phyloP scores from a whole-genome alignment of 1,284 basidiomycete species.

The Cryptococcus jaspeensis region DNA sequence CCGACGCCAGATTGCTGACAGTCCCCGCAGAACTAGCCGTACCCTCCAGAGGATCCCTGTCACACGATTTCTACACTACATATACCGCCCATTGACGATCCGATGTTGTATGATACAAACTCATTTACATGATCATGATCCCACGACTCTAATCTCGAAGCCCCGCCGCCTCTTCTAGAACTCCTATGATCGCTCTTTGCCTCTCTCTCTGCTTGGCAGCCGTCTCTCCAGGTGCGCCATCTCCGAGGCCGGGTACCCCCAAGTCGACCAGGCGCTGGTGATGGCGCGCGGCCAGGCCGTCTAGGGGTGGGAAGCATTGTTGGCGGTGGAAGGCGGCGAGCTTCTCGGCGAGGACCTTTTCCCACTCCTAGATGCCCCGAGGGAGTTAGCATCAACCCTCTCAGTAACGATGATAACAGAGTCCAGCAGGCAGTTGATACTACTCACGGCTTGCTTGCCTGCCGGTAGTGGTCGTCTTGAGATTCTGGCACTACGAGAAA shows the following conservation, averaged over 20 bases:
- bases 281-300: conserved; percentile 37
- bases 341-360: conserved; percentile 10
- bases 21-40: not conserved
- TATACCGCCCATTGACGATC: conserved; percentile 2
- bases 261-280: conserved; percentile 30
- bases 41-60: not conserved
- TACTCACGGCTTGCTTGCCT: conserved; percentile 34
- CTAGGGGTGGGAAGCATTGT: conserved; percentile 32
- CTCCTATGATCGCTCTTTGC: conserved; percentile 37
- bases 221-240: conserved; percentile 7
- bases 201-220: conserved; percentile 23
- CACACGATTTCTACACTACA: not conserved
- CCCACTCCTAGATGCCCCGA: conserved; percentile 27
- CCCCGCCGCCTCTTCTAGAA: conserved; percentile 31
- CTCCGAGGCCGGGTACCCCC: conserved; percentile 42
- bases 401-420: too few relatives aligned
- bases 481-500: conserved; percentile 30
- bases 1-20: not conserved
- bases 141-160: conserved; percentile 24
- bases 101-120: not conserved
- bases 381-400: too few relatives aligned
- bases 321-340: conserved; percentile 30
- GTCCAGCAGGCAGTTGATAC: not conserved
- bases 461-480: conserved; percentile 30
- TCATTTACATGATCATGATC: not conserved